Percentiles rank a stretch among this genome's conserved stretches.
These are phyloP conservation scores for Abortiporus biennis DNA, from an alignment of 1,284 basidiomycete species.

Conservation along the genomic window DNA sequence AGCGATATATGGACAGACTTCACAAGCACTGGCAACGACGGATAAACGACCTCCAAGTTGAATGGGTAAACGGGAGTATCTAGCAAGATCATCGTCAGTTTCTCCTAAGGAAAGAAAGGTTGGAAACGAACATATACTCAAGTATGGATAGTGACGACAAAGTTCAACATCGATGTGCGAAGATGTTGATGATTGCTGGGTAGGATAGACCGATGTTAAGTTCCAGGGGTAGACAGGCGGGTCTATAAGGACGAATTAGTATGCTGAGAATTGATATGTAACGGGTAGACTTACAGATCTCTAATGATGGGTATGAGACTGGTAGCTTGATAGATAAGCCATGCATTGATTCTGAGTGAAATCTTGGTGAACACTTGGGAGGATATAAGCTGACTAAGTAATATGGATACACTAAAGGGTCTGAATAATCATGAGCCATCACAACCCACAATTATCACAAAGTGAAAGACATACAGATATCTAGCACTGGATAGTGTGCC, in stretches of 20 bases:
- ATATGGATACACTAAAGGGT: conserved; percentile 7
- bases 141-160: not conserved
- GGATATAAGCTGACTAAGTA: conserved; percentile 1
- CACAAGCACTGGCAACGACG: no score
- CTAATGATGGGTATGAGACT: conserved; percentile 7
- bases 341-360: not conserved
- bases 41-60: conserved; percentile 9
- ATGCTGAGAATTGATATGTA: not conserved
- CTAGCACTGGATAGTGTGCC: conserved; percentile 8
- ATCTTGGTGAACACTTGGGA: not conserved
- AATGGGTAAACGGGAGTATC: conserved; percentile 10
- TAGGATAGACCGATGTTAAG: conserved; percentile 1
- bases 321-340: not conserved
- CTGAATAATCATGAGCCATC: conserved; percentile 2
- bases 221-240: conserved; percentile 6
- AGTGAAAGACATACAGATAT: conserved; percentile 10
- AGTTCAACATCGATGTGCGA: not conserved
- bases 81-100: no score
- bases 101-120: not conserved
- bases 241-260: conserved; percentile 7
- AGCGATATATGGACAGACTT: no score
- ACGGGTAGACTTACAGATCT: conserved; percentile 10
- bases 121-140: not conserved
- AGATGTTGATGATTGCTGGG: not conserved
- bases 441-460: not conserved